These are phyloP conservation scores for Arabidopsis suecica DNA, from an alignment of 345 rosid species.

Conservation along the genomic window DNA sequence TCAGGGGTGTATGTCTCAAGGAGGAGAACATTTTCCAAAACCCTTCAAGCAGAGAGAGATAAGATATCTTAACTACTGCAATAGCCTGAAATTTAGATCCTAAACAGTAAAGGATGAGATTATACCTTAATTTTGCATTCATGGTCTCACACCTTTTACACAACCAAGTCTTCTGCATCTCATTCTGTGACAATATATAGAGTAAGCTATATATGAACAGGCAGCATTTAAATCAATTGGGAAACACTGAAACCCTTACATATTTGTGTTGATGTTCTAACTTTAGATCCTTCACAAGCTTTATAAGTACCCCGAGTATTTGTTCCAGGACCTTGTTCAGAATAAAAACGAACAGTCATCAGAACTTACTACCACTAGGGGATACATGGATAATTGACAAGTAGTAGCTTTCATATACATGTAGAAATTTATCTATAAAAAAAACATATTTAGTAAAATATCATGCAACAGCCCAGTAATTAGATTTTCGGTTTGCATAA, in stretches of 20 bases:
- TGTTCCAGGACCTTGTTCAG: conserved; percentile 84
- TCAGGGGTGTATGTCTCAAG: conserved; percentile 91
- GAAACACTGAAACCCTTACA: conserved; percentile 49
- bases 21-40: conserved; percentile 80
- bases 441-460: not conserved
- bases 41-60: conserved; percentile 50
- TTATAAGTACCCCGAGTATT: conserved; percentile 93
- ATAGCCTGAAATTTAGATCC: not conserved
- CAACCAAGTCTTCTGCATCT: conserved; percentile 90
- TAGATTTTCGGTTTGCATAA: conserved; percentile 8
- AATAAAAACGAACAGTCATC: conserved; percentile 13
- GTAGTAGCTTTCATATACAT: conserved; percentile 7
- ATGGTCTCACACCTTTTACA: conserved; percentile 97
- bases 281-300: conserved; percentile 96
- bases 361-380: conserved; percentile 7
- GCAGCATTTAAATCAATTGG: not conserved
- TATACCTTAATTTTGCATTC: conserved; percentile 93
- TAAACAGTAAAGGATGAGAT: conserved; percentile 8
- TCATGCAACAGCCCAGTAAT: not conserved
- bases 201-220: not conserved
- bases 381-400: conserved; percentile 1
- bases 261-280: conserved; percentile 93
- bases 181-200: conserved; percentile 59
- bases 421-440: not conserved
- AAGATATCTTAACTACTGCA: not conserved